A percentile compares a stretch with the other conserved stretches of the same genome.
Evolutionary conservation across 2,329 filamentous ascomycete species (phyloP).

Genomic region (Emericellopsis cladophorae): DNA sequence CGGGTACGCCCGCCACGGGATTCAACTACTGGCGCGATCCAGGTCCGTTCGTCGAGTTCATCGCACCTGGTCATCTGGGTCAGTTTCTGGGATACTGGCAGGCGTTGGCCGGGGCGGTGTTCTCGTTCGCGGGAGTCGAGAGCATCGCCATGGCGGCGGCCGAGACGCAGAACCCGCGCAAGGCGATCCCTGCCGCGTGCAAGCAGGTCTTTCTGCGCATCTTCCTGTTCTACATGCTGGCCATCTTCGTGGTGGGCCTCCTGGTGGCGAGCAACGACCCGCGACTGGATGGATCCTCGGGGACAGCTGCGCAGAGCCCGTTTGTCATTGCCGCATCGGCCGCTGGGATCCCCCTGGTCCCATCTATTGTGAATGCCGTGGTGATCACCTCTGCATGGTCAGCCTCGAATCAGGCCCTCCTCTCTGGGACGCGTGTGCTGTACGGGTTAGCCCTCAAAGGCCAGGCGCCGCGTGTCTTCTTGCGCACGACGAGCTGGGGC

Average conservation of each 20-base stretch:
- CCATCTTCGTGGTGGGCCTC: conserved; percentile 56
- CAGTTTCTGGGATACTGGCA: conserved; percentile 37
- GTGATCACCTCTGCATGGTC: conserved; percentile 63
- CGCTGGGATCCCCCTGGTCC: conserved; percentile 54
- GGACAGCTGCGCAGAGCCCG: conserved; percentile 37
- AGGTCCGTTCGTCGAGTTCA: conserved; percentile 54
- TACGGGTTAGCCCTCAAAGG: conserved; percentile 46
- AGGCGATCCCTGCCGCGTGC: conserved; percentile 55
- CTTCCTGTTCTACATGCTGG: conserved; percentile 59
- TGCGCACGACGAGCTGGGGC: conserved; percentile 46
- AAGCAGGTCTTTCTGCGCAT: conserved; percentile 67
- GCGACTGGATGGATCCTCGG: conserved; percentile 32
- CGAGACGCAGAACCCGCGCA: conserved; percentile 47
- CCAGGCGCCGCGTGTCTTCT: conserved; percentile 44
- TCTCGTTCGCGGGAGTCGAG: conserved; percentile 55
- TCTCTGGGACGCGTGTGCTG: conserved; percentile 44
- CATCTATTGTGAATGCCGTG: conserved; percentile 64
- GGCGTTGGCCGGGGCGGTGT: conserved; percentile 50
- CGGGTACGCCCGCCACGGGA: conserved; percentile 44
- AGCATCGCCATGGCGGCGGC: conserved; percentile 49
- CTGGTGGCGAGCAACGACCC: conserved; percentile 48
- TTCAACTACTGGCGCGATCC: conserved; percentile 60
- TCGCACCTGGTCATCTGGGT: conserved; percentile 28
- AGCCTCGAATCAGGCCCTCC: conserved; percentile 53
- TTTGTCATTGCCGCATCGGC: conserved; percentile 61